Evolutionary conservation across 192 early-diverging fungal genomes (phyloP).

Genomic region (Glomus cerebriforme): DNA sequence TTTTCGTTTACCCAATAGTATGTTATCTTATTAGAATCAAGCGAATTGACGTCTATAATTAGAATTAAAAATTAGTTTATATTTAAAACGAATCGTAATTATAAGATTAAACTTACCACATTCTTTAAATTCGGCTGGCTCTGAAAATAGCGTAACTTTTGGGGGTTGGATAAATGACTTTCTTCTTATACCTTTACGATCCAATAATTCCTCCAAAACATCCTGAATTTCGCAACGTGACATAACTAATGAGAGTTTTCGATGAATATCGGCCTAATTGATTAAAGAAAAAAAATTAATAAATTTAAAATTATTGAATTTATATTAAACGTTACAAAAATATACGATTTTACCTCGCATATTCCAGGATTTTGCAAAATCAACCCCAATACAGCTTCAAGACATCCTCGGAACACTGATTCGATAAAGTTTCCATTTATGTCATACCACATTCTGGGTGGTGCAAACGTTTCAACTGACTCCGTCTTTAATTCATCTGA

Average conservation of each 20-base stretch:
- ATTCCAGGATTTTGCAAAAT: slow-evolving; percentile 36
- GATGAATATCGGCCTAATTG: slow-evolving; percentile 32
- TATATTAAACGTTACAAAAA: neutral
- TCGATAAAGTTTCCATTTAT: slow-evolving; percentile 38
- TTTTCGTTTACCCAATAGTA: slow-evolving; percentile 21
- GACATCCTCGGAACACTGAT: slow-evolving; percentile 35
- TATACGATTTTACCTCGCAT: slow-evolving; percentile 26
- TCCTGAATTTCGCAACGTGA: slow-evolving; percentile 36
- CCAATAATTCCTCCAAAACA: slow-evolving; percentile 28
- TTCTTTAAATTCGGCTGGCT: slow-evolving; percentile 22
- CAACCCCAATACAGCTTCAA: slow-evolving; percentile 34
- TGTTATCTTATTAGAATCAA: slow-evolving; percentile 24
- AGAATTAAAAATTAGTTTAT: neutral
- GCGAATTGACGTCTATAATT: neutral
- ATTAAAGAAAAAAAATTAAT: neutral
- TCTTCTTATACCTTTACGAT: slow-evolving; percentile 8
- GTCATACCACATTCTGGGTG: slow-evolving; percentile 37
- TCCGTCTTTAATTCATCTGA: neutral
- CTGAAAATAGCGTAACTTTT: slow-evolving; percentile 32
- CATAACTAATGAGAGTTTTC: slow-evolving; percentile 34
- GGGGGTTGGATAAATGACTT: slow-evolving; percentile 24
- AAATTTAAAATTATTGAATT: neutral
- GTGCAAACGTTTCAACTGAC: slow-evolving; percentile 8
- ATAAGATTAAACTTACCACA: slow-evolving; percentile 29
- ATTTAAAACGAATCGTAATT: neutral